A percentile compares a stretch with the other conserved stretches of the same genome.
phyloP scores from a whole-genome alignment of 352 stramenopile species.

The Pilasporangium apinafurcum region DNA sequence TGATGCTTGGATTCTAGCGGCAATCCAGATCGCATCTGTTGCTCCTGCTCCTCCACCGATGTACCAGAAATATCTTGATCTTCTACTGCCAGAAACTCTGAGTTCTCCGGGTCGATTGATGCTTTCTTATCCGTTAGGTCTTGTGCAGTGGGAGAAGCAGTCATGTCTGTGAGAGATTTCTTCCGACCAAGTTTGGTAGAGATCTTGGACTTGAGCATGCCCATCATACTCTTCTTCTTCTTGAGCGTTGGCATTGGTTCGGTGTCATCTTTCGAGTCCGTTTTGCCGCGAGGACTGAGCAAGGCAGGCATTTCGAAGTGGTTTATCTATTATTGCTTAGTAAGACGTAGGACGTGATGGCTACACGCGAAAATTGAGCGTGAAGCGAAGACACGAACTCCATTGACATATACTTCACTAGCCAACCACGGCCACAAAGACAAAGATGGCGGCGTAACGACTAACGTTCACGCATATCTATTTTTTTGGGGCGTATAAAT shows the following conservation, averaged over 20 bases:
- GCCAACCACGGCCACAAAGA: background rate
- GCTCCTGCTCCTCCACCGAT: background rate
- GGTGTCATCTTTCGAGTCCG: conserved; percentile 12
- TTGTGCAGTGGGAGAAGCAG: conserved; percentile 20
- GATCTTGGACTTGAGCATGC: conserved; percentile 64
- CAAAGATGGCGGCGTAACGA: too few relatives aligned
- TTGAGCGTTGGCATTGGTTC: conserved; percentile 10
- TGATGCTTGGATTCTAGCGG: too few relatives aligned
- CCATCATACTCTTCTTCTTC: conserved; percentile 60
- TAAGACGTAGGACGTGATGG: too few relatives aligned
- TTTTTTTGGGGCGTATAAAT: too few relatives aligned
- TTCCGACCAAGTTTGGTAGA: conserved; percentile 37
- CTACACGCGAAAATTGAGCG: background rate
- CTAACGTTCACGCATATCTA: too few relatives aligned
- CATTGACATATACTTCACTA: background rate
- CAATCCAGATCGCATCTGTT: too few relatives aligned
- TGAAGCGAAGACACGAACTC: background rate
- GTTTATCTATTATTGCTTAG: background rate
- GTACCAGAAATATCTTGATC: background rate
- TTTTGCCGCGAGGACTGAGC: conserved; percentile 20
- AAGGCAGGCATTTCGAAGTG: conserved; percentile 17
- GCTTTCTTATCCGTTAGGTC: too few relatives aligned
- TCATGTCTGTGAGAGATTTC: conserved; percentile 14
- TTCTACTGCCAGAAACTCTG: conserved; percentile 8
- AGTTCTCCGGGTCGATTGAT: too few relatives aligned